Evolutionary conservation across 768 basidiomycete species (phyloP).

Genomic region (Pleurotus pulmonarius): DNA sequence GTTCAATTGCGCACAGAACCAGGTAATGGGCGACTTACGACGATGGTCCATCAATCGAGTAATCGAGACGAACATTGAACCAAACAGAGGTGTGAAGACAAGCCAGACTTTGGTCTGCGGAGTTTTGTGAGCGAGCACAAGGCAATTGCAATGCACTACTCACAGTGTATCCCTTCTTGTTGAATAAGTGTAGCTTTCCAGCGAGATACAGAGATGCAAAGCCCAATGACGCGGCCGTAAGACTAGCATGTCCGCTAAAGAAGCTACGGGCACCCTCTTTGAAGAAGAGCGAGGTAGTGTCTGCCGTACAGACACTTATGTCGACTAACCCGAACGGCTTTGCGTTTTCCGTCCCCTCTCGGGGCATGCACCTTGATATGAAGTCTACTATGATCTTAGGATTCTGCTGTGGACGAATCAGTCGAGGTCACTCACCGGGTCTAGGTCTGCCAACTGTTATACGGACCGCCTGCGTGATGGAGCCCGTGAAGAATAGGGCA

Average conservation of each 20-base stretch:
- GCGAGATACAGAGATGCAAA: constrained; percentile 19
- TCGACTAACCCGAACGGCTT: constrained; percentile 20
- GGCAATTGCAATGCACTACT: neutral
- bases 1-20: too few species aligned
- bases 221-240: constrained; percentile 15
- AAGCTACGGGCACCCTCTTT: constrained; percentile 22
- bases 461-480: constrained; percentile 15
- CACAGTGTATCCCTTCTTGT: constrained; percentile 15
- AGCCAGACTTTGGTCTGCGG: constrained; percentile 19
- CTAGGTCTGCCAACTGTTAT: constrained; percentile 17
- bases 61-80: constrained; percentile 19
- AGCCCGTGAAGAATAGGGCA: constrained; percentile 12
- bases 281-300: constrained; percentile 15
- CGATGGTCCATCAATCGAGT: constrained; percentile 21
- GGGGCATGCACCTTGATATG: constrained; percentile 18
- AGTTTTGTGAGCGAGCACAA: neutral
- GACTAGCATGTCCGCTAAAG: constrained; percentile 23
- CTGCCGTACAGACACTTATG: constrained; percentile 16
- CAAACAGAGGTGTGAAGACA: constrained; percentile 16
- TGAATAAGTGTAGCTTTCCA: constrained; percentile 20
- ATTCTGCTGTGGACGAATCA: neutral
- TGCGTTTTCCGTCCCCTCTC: constrained; percentile 14
- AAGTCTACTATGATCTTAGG: constrained; percentile 12
- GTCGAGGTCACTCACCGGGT: constrained; percentile 13
- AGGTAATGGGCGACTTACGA: neutral